Base-by-base conservation (phyloP, 1,284 basidiomycete species). In the Cystobasidium pallidum region DNA sequence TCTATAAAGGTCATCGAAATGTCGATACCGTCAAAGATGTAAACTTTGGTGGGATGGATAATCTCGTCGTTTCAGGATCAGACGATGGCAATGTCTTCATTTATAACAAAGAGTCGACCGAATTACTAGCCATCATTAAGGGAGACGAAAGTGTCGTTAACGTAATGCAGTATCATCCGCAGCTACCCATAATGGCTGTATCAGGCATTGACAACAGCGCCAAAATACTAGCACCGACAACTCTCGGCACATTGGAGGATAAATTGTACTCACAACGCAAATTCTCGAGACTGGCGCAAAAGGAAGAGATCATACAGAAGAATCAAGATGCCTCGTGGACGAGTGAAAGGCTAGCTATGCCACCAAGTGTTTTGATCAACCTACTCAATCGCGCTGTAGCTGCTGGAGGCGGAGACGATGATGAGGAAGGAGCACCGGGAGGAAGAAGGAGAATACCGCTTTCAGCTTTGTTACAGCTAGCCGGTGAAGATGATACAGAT, bases 1-100 rank as follows among this genome's bases (percentile, higher is more conserved):
- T 85, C 10, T 96, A 86, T 81, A 80, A 80, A 28, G 94, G 94
- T 1, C 88, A 89, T 47, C 86, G 88, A 74, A 97, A 96, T 80
- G 83, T 89, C 2, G 88, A 89, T 75, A 97, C 94, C 0, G 87
- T 94, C 68, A 97, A 96, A 81, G 94, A 96, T 80, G 92, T 91
- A 76, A 80, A 88, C 79, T 65, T 61, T 49, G n/a, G 62, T 41
- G 92, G 91, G 0, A 87, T 82, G 43, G 90, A 93, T 74, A 88
- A 92, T 79, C 90, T 86, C 73, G 86, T 96, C 39, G 84, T 87
- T 8, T 92, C 90, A n/a, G 94, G 94, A 3, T 91, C 89, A 0
- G 94, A 97, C 79, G 92, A 94, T 78, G 94, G 85, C 3, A 83
- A 84, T 75, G 84, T 82, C 74, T 85, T 96, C 80, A 83, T 94